Conservation (phyloP, 768 basidiomycete genomes). For the Heimioporus sp. region DNA sequence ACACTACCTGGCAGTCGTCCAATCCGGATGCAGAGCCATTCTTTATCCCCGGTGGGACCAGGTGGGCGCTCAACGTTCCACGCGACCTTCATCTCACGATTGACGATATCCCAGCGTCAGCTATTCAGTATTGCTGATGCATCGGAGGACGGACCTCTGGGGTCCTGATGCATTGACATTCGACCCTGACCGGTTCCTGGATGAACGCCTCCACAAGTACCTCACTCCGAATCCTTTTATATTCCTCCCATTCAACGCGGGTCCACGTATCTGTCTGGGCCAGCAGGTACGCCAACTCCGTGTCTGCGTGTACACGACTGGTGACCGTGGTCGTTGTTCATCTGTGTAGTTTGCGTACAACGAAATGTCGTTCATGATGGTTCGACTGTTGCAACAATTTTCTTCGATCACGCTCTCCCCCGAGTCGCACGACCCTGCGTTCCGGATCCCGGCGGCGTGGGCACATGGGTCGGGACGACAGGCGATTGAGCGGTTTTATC, state of each 20-base stretch:
- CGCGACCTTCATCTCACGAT: background rate
- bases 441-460: slow-evolving; percentile 28
- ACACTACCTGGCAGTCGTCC: slow-evolving; percentile 25
- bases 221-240: slow-evolving; percentile 40
- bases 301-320: too few relatives aligned
- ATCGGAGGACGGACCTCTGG: slow-evolving; percentile 37
- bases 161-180: slow-evolving; percentile 37
- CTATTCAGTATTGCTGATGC: slow-evolving; percentile 33
- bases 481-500: slow-evolving; percentile 25
- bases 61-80: slow-evolving; percentile 8
- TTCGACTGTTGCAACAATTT: slow-evolving; percentile 29
- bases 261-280: slow-evolving; percentile 38
- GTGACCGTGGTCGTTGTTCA: too few relatives aligned
- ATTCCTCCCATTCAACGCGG: slow-evolving; percentile 43
- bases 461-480: slow-evolving; percentile 22
- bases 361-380: slow-evolving; percentile 33
- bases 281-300: slow-evolving; percentile 38
- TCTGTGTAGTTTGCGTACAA: slow-evolving; percentile 37
- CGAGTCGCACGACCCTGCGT: slow-evolving; percentile 28
- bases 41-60: slow-evolving; percentile 25
- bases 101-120: slow-evolving; percentile 14
- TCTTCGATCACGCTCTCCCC: slow-evolving; percentile 18
- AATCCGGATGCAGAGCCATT: slow-evolving; percentile 25
- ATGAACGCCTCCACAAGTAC: slow-evolving; percentile 33
- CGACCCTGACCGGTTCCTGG: slow-evolving; percentile 42